Evolutionary conservation across 2,329 filamentous ascomycete species (phyloP), one percentile per base, ranked within the genome.

Genomic region (Verticillium longisporum): DNA sequence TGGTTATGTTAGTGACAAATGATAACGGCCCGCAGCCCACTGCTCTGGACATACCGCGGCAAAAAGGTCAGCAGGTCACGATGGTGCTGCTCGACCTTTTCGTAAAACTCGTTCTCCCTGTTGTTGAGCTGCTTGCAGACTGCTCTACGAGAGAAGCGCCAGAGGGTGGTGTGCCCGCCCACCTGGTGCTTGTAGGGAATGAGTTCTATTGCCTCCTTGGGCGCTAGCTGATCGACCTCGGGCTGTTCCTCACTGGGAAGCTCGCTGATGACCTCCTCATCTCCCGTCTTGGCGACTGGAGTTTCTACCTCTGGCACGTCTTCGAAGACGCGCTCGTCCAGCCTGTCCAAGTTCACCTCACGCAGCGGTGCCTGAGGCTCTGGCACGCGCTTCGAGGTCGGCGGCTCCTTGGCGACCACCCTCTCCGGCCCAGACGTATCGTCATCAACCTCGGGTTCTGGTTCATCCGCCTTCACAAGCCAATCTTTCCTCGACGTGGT

Each of bases 71-170:
- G 79, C 69, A 99, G 82, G 71, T 97, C 90, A 65, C 92, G 91
- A 74, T 99, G 94, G 67, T 91, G 87, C 69, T 86, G 87, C 78
- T 99, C 95, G 69, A 98, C 91, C 60, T 89, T 95, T 76, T 99
- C 95, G 74, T 99, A 99, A 72, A 99, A 99, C 76, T 97, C 92
- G 75, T 99, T 99, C 73, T 99, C 95, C 70, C 94, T 86, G 73
- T 97, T 99, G 74, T 97, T 99, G 70, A 99, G 84, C 76, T 97
- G 92, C 76, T 99, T 99, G 81, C 95, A 99, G 11, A 99, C 93
- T 61, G 95, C 95, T 68, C 93, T 86, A 66, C 92, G 88, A 18
- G 95, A 98, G 72, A 99, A 98, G 53, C 94, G 89, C 84, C 96
- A 99, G 38, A 99, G 84, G 0, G 94, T 97, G 6, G 92, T 97